Evolutionary conservation across 768 basidiomycete species (phyloP).

Genomic region (Xerocomellus intermedius): DNA sequence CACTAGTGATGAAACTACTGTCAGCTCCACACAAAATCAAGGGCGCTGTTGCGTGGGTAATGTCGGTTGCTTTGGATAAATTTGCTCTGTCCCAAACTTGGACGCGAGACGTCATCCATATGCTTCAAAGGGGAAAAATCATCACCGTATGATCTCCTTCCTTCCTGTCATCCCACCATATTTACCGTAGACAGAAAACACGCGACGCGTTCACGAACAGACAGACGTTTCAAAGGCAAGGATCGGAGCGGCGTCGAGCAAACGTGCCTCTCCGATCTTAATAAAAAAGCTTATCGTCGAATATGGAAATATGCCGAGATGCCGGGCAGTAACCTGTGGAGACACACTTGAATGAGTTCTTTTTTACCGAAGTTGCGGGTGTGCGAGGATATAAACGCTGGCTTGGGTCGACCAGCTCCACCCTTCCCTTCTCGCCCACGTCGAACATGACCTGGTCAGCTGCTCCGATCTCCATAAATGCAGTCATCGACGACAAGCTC

Average conservation of each 20-base stretch:
- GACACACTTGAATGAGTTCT: neutral
- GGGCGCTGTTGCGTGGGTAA: neutral
- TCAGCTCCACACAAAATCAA: neutral
- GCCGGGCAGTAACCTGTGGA: conserved; percentile 9
- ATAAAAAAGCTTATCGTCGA: neutral
- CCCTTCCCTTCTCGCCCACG: conserved; percentile 1
- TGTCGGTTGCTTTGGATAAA: neutral
- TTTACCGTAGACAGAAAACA: neutral
- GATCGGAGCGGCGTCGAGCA: neutral
- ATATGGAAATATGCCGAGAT: conserved; percentile 21
- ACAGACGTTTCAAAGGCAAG: neutral
- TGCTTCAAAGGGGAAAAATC: neutral
- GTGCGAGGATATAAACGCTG: conserved; percentile 19
- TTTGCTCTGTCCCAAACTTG: neutral
- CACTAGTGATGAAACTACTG: neutral
- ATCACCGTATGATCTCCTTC: neutral
- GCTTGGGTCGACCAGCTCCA: conserved; percentile 11
- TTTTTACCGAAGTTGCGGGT: conserved; percentile 3
- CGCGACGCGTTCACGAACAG: neutral
- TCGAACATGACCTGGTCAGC: conserved; percentile 29
- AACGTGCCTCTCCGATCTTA: neutral
- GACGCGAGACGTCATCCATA: neutral
- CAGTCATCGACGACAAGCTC: conserved; percentile 32
- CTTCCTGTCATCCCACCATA: neutral
- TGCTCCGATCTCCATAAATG: conserved; percentile 24